Evolutionary conservation across 2,329 filamentous ascomycete genomes (phyloP).

Genomic region (Cladosporium sp.): DNA sequence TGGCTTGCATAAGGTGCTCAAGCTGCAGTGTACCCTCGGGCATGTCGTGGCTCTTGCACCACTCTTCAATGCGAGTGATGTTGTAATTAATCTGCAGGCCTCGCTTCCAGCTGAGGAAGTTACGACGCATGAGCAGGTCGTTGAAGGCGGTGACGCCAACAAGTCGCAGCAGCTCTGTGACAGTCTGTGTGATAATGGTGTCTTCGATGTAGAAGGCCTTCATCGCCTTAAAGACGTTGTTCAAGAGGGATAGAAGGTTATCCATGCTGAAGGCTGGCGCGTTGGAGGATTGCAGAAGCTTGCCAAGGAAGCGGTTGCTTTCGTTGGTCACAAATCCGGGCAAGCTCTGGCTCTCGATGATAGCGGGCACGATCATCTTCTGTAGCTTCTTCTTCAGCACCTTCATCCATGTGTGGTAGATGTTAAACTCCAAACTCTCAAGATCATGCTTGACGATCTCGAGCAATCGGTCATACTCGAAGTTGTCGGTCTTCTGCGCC

Average conservation of each 20-base stretch:
- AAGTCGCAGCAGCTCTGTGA: constrained; percentile 87
- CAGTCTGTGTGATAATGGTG: constrained; percentile 90
- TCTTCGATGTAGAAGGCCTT: constrained; percentile 98
- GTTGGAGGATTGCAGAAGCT: constrained; percentile 87
- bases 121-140: constrained; percentile 93
- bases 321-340: constrained; percentile 98
- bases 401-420: constrained; percentile 99
- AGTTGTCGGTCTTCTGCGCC: constrained; percentile 98
- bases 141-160: constrained; percentile 99
- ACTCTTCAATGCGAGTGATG: constrained; percentile 98
- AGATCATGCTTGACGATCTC: constrained; percentile 99
- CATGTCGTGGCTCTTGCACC: constrained; percentile 99
- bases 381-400: constrained; percentile 98
- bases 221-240: constrained; percentile 98
- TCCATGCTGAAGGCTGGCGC: constrained; percentile 99
- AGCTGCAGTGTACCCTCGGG: constrained; percentile 95
- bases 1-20: constrained; percentile 99
- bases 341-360: constrained; percentile 97
- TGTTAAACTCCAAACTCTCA: constrained; percentile 98
- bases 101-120: constrained; percentile 99
- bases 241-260: constrained; percentile 89
- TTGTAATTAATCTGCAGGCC: constrained; percentile 99
- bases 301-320: constrained; percentile 96
- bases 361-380: constrained; percentile 99
- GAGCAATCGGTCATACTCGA: constrained; percentile 93